These are phyloP conservation scores for Ceratobasidium sp. DNA, from an alignment of 1,284 basidiomycete genomes.

Conservation along the genomic window DNA sequence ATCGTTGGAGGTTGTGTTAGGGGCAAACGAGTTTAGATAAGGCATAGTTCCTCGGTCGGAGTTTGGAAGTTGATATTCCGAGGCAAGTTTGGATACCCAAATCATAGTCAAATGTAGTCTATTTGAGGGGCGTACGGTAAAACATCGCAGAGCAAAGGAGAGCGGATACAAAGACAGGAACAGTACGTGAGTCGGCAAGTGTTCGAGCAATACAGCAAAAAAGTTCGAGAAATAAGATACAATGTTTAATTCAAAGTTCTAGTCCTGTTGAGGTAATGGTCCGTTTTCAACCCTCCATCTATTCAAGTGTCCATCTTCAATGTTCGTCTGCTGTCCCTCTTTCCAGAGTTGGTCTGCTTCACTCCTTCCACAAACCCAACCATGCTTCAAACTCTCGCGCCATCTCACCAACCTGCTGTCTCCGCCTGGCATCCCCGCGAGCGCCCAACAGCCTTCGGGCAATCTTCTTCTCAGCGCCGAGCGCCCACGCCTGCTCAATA, in stretches of 20 bases:
- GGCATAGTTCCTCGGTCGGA: no score
- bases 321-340: not conserved
- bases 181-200: not conserved
- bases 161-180: not conserved
- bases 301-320: not conserved
- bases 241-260: not conserved
- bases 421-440: conserved; percentile 54
- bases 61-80: no score
- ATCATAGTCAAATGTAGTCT: no score
- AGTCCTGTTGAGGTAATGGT: no score
- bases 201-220: conserved; percentile 21
- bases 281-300: no score
- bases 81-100: no score
- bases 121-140: no score
- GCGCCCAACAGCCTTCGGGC: conserved; percentile 47
- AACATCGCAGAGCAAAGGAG: not conserved
- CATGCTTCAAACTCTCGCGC: conserved; percentile 60
- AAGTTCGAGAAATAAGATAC: not conserved
- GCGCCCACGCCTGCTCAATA: conserved; percentile 61
- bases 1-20: conserved; percentile 39
- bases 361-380: conserved; percentile 51
- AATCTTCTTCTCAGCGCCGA: conserved; percentile 56
- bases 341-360: not conserved
- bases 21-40: conserved; percentile 39
- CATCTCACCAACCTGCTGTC: conserved; percentile 57